These are phyloP conservation scores for Candida silvicultrix DNA, from an alignment of 805 yeast species.

Conservation along the genomic window DNA sequence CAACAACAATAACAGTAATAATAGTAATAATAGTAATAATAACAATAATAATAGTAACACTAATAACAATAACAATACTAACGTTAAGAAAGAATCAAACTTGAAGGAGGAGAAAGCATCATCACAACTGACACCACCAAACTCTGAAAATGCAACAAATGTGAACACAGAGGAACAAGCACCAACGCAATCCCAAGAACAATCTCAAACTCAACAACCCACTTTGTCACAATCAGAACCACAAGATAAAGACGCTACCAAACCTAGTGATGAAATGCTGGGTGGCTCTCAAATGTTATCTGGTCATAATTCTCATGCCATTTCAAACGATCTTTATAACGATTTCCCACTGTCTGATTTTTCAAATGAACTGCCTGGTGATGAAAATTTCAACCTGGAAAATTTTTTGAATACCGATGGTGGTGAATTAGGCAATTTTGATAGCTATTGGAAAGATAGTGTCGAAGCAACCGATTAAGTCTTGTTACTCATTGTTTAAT, in stretches of 20 bases:
- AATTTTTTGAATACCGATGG: slow-evolving; percentile 36
- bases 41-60: slow-evolving; percentile 1
- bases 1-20: slow-evolving; percentile 2
- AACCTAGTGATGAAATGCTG: slow-evolving; percentile 5
- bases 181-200: slow-evolving; percentile 18
- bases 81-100: slow-evolving; percentile 8
- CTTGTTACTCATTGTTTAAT: too few species aligned
- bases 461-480: slow-evolving; percentile 31
- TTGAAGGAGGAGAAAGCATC: slow-evolving; percentile 10
- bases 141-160: background rate
- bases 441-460: slow-evolving; percentile 36
- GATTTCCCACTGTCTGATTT: slow-evolving; percentile 28
- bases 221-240: background rate
- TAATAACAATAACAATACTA: slow-evolving; percentile 3
- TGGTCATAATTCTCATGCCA: slow-evolving; percentile 12
- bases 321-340: slow-evolving; percentile 25
- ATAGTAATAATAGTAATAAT: slow-evolving; percentile 1
- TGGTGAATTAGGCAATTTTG: slow-evolving; percentile 27
- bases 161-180: slow-evolving; percentile 5
- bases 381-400: slow-evolving; percentile 37
- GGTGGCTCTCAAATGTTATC: slow-evolving; percentile 12
- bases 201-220: slow-evolving; percentile 1
- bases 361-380: slow-evolving; percentile 26
- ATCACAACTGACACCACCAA: slow-evolving; percentile 15
- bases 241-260: background rate